Conservation (phyloP, 257 asterid species). For the Salvia hispanica region DNA sequence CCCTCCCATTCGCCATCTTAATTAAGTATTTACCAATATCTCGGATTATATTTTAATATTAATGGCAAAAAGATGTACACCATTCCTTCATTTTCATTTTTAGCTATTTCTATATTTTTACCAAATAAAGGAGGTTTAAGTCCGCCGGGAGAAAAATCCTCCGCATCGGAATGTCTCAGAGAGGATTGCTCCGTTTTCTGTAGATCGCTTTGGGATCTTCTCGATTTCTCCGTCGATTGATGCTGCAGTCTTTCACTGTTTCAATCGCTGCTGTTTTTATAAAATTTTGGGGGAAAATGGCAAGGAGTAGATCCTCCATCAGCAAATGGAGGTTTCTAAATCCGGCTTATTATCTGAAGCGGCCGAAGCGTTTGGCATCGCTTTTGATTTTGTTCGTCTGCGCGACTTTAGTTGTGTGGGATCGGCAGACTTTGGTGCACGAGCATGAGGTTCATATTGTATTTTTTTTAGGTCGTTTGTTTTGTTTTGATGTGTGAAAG, state of each 20-base stretch:
- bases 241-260: background rate
- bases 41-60: background rate
- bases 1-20: slow-evolving; percentile 23
- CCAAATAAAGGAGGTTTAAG: slow-evolving; percentile 28
- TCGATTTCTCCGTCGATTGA: slow-evolving; percentile 13
- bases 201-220: slow-evolving; percentile 32
- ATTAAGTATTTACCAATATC: slow-evolving; percentile 3
- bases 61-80: background rate
- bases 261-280: slow-evolving; percentile 12
- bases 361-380: slow-evolving; percentile 87
- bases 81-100: background rate
- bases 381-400: slow-evolving; percentile 65
- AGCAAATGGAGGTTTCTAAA: slow-evolving; percentile 62
- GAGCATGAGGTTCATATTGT: slow-evolving; percentile 74
- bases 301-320: slow-evolving; percentile 83
- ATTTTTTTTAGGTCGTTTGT: background rate
- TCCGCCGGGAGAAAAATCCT: slow-evolving; percentile 25
- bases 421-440: slow-evolving; percentile 89
- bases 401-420: slow-evolving; percentile 73
- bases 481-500: background rate
- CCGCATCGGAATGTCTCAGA: slow-evolving; percentile 32
- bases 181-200: slow-evolving; percentile 14
- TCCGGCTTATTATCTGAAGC: slow-evolving; percentile 89
- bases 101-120: slow-evolving; percentile 22
- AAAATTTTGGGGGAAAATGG: slow-evolving; percentile 45